phyloP scores from a whole-genome alignment of 495 filamentous ascomycete genomes.

The Penicillium pancosmium region DNA sequence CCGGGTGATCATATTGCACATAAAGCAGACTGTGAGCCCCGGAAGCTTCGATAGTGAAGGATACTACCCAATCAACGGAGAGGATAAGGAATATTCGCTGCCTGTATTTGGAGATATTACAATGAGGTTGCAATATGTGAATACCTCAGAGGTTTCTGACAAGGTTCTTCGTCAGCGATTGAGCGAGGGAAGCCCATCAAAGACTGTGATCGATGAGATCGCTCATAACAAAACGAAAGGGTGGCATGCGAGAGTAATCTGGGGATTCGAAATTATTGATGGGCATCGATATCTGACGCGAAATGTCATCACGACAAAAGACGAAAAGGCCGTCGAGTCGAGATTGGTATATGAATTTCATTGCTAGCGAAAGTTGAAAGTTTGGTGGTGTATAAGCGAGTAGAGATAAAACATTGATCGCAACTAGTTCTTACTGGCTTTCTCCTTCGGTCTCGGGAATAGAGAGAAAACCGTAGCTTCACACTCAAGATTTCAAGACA shows the following conservation, averaged over 20 bases:
- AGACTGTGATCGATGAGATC: conserved; percentile 23
- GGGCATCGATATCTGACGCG: conserved; percentile 20
- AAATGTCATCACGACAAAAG: conserved; percentile 13
- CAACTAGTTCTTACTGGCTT: too few relatives aligned
- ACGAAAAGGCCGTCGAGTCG: conserved; percentile 15
- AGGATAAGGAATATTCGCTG: conserved; percentile 10
- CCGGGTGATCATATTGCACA: conserved; percentile 12
- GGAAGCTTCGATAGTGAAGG: conserved; percentile 22
- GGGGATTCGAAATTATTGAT: conserved; percentile 25
- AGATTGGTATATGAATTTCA: conserved; percentile 20
- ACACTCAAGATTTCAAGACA: too few relatives aligned
- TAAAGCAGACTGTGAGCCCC: conserved; percentile 23
- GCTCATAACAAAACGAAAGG: conserved; percentile 19
- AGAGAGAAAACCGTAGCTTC: too few relatives aligned
- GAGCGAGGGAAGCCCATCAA: conserved; percentile 2
- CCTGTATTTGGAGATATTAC: conserved; percentile 26
- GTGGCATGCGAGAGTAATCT: conserved; percentile 22
- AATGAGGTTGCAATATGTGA: conserved; percentile 15
- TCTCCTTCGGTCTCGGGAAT: too few relatives aligned
- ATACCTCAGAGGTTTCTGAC: conserved; percentile 8
- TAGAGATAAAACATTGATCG: too few relatives aligned
- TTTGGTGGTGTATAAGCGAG: too few relatives aligned
- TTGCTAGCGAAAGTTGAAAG: background rate
- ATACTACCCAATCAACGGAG: conserved; percentile 16
- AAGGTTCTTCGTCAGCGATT: conserved; percentile 12